These are phyloP conservation scores for Cutaneotrichosporon daszewskae DNA, from an alignment of 1,284 basidiomycete species.

Conservation along the genomic window DNA sequence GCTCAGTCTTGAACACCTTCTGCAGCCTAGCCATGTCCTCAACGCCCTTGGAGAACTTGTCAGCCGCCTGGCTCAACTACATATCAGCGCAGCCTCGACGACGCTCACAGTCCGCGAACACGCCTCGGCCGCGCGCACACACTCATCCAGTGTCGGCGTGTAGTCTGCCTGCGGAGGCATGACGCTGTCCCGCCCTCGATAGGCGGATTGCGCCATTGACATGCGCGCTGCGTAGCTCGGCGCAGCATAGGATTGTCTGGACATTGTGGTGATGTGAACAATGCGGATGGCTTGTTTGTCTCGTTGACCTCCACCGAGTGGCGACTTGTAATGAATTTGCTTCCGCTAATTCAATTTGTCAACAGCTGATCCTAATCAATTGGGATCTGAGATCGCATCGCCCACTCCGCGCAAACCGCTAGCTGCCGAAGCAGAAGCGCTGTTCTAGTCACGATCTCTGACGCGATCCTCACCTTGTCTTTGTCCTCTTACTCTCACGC, in stretches of 20 bases:
- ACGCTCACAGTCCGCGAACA: conserved; percentile 24
- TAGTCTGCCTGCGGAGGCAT: conserved; percentile 2
- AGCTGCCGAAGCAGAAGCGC: too few relatives aligned
- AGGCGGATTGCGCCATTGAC: neutral
- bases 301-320: too few relatives aligned
- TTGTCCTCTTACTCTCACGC: too few relatives aligned
- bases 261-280: neutral
- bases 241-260: conserved; percentile 3
- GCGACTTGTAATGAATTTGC: too few relatives aligned
- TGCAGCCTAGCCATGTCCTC: conserved; percentile 39
- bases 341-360: too few relatives aligned
- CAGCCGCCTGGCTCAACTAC: conserved; percentile 18
- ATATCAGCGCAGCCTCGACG: neutral
- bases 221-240: conserved; percentile 1
- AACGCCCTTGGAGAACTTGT: conserved; percentile 31
- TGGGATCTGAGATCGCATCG: too few relatives aligned
- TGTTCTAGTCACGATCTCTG: too few relatives aligned
- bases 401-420: too few relatives aligned
- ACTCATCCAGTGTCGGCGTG: conserved; percentile 33
- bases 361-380: too few relatives aligned
- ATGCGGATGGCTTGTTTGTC: neutral
- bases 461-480: too few relatives aligned
- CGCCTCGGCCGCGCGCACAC: conserved; percentile 37
- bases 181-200: neutral
- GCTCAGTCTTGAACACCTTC: conserved; percentile 36